Conservation (phyloP, 371 early-diverging fungal species). For the Circinella umbellata region DNA sequence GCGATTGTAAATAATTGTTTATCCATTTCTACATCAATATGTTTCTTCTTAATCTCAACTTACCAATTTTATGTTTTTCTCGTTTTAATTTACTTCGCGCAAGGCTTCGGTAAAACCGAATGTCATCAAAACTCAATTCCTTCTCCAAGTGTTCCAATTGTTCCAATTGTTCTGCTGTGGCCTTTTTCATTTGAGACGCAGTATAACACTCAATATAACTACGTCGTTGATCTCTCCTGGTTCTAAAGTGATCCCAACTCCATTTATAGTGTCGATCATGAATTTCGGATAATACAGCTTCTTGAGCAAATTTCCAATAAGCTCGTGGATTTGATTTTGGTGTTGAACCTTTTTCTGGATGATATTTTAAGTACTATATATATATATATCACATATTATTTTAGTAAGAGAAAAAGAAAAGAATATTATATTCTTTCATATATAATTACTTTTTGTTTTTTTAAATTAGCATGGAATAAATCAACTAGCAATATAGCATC, state of each 20-base stretch:
- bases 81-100: slow-evolving; percentile 66
- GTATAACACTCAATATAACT: slow-evolving; percentile 73
- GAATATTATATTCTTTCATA: too few species aligned
- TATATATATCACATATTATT: too few species aligned
- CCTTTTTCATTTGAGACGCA: slow-evolving; percentile 47
- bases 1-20: too few species aligned
- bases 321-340: slow-evolving; percentile 73
- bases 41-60: neutral
- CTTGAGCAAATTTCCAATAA: slow-evolving; percentile 81
- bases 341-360: slow-evolving; percentile 68
- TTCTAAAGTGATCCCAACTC: slow-evolving; percentile 76
- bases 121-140: slow-evolving; percentile 75
- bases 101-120: slow-evolving; percentile 76
- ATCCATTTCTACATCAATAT: too few species aligned
- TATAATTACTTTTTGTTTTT: slow-evolving; percentile 65
- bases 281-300: slow-evolving; percentile 74
- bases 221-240: slow-evolving; percentile 72
- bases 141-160: slow-evolving; percentile 66
- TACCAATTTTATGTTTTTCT: slow-evolving; percentile 53
- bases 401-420: too few species aligned
- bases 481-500: slow-evolving; percentile 72
- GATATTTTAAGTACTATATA: slow-evolving; percentile 69
- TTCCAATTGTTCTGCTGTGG: slow-evolving; percentile 40
- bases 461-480: slow-evolving; percentile 69
- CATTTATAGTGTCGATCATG: slow-evolving; percentile 73